These are phyloP conservation scores for Crotalaria pallida DNA, from an alignment of 306 rosid genomes.

Conservation along the genomic window DNA sequence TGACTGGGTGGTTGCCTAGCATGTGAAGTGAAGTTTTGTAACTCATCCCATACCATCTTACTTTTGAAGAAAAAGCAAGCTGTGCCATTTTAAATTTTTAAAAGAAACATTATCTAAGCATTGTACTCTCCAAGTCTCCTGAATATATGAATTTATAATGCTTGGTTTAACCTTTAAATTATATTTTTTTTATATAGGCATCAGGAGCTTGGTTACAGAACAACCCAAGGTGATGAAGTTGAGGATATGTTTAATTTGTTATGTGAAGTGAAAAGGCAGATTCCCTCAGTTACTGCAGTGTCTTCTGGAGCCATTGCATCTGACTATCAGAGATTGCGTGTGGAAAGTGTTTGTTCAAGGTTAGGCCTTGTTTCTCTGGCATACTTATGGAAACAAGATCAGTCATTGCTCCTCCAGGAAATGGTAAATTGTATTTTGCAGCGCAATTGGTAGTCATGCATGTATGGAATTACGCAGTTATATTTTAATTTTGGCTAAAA, in stretches of 20 bases:
- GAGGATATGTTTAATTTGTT: conserved; percentile 88
- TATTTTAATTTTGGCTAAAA: conserved; percentile 10
- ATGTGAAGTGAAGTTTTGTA: background rate
- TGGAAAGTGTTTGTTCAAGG: conserved; percentile 97
- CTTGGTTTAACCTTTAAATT: conserved; percentile 9
- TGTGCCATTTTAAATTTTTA: background rate
- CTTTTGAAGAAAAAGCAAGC: too few species aligned
- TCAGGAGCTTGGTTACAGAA: conserved; percentile 76
- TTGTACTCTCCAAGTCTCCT: background rate
- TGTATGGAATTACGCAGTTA: background rate
- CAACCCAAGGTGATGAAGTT: conserved; percentile 90
- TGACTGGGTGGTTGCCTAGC: background rate
- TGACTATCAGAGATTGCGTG: conserved; percentile 93
- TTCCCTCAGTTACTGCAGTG: conserved; percentile 76
- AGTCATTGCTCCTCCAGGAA: conserved; percentile 84
- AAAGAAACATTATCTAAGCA: background rate
- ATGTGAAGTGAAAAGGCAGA: conserved; percentile 79
- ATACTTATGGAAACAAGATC: conserved; percentile 96
- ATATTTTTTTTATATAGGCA: conserved; percentile 51
- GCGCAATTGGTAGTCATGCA: conserved; percentile 9
- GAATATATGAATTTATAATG: background rate
- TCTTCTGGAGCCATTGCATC: conserved; percentile 99
- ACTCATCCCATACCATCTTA: too few species aligned
- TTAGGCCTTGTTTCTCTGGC: conserved; percentile 98
- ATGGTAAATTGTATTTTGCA: conserved; percentile 59